These are phyloP conservation scores for Penicillium nordicum DNA, from an alignment of 2,329 filamentous ascomycete genomes.

Conservation along the genomic window DNA sequence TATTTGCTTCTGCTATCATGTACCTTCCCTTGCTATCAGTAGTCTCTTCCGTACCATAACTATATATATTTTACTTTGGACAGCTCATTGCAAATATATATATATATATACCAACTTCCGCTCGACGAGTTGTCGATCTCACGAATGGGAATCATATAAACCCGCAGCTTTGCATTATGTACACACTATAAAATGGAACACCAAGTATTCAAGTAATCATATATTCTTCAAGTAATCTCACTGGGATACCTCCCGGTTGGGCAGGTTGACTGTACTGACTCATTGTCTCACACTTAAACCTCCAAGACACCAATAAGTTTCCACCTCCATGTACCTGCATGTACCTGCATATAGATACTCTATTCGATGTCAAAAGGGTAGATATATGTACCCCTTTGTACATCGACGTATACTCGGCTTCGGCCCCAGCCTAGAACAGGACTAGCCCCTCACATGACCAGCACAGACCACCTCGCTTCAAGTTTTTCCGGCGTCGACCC, in stretches of 20 bases:
- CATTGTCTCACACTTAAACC: not conserved
- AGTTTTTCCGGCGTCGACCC: constrained; percentile 20
- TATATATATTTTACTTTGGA: not conserved
- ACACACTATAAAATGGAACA: not conserved
- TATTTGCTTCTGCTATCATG: not conserved
- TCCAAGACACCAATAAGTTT: not conserved
- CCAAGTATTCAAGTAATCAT: not conserved
- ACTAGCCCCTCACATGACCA: constrained; percentile 24
- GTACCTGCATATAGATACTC: not conserved
- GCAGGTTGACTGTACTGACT: not conserved
- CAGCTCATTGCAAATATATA: too few species aligned
- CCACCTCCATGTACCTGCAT: not conserved
- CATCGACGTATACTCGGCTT: not conserved
- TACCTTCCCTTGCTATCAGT: not conserved
- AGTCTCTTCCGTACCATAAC: not conserved
- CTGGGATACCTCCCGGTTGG: too few species aligned
- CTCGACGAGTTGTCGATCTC: not conserved
- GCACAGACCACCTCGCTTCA: constrained; percentile 39
- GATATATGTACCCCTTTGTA: not conserved
- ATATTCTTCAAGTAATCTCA: not conserved
- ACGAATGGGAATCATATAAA: fast-evolving
- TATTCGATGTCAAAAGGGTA: not conserved
- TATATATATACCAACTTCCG: not conserved
- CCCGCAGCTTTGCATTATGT: fast-evolving
- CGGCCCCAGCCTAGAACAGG: not conserved